These are phyloP conservation scores for Cryptosporidium andersoni DNA, from an alignment of 169 alveolate genomes.

Conservation along the genomic window DNA sequence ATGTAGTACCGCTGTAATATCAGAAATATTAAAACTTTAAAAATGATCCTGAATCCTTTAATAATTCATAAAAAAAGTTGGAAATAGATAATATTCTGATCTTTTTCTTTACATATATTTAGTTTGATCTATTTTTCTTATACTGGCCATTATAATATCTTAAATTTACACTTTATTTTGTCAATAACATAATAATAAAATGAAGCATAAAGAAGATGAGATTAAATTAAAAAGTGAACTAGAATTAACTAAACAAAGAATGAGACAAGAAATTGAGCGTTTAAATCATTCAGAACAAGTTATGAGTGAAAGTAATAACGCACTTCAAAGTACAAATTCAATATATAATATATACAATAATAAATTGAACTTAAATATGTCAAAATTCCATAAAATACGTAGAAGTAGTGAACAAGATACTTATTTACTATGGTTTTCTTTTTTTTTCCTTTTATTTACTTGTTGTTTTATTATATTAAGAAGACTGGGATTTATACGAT, in stretches of 20 bases:
- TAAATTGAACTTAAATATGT: background rate
- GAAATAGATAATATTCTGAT: too few species aligned
- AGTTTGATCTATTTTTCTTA: background rate
- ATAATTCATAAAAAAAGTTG: too few species aligned
- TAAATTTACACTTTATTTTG: background rate
- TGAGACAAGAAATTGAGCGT: constrained; percentile 54
- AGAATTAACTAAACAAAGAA: constrained; percentile 7
- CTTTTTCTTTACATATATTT: too few species aligned
- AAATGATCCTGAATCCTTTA: too few species aligned
- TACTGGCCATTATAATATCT: background rate
- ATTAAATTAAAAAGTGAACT: constrained; percentile 39
- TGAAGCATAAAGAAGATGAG: background rate
- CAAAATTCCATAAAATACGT: constrained; percentile 4
- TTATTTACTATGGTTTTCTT: constrained; percentile 36
- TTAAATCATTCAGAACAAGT: constrained; percentile 38
- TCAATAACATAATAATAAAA: background rate
- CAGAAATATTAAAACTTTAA: too few species aligned
- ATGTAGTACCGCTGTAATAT: too few species aligned
- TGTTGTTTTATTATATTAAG: constrained; percentile 20
- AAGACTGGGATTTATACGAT: constrained; percentile 43
- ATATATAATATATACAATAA: constrained; percentile 20
- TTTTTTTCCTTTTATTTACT: constrained; percentile 23
- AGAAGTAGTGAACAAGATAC: constrained; percentile 30
- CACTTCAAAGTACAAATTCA: background rate
- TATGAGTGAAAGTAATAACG: background rate